These are phyloP conservation scores for Helianthus annuus DNA, from an alignment of 129 eudicot species.

Conservation along the genomic window HanXRQr2.0-SUNRISE NC_035445.2:33428593-33429092, in stretches of 20 bases:
- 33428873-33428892: constrained; percentile 30
- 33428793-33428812: constrained; percentile 15
- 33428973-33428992: constrained; percentile 53
- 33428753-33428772: constrained; percentile 15
- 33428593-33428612: too few relatives aligned
- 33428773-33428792: too few relatives aligned
- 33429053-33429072: constrained; percentile 25
- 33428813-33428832: constrained; percentile 29
- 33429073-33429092: constrained; percentile 38
- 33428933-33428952: constrained; percentile 72
- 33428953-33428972: constrained; percentile 91
- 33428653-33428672: too few relatives aligned
- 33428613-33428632: too few relatives aligned
- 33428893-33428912: constrained; percentile 43
- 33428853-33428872: constrained; percentile 35
- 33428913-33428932: constrained; percentile 67
- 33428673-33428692: too few relatives aligned
- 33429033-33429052: constrained; percentile 30
- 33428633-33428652: too few relatives aligned
- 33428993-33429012: constrained; percentile 19
- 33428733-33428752: too few relatives aligned
- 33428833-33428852: constrained; percentile 26
- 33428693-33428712: too few relatives aligned
- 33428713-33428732: not conserved
- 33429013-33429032: constrained; percentile 30